Evolutionary conservation across 2,329 filamentous ascomycete species (phyloP), one percentile per base, ranked within the genome.

Genomic region (Alternaria triticina): DNA sequence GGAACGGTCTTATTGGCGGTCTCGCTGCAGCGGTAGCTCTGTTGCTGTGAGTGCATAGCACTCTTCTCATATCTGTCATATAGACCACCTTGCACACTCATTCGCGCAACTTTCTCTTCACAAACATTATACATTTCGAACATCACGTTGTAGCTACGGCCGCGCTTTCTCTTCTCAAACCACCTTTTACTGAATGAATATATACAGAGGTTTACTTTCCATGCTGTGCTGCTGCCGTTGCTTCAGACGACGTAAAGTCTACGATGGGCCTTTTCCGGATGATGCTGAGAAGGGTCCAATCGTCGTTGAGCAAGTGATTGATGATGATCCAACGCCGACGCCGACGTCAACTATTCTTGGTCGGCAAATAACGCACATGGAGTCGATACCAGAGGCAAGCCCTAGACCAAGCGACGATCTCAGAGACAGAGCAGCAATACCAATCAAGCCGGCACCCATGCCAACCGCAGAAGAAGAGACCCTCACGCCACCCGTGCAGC

Each of bases 11-110:
- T 9, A 45, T 57, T 20, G 54, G 61, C 6, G 55, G 46, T 12
- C 44, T 67, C 46, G 46, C 43, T 27, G 50, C 40, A 36, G 44
- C 52, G 27, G 55, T 33, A 30, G 55, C 36, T 12, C 40, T 57
- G 33, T 13, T 62, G 6, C 28, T 67, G 59, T 67, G 54, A 65
- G 62, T 67, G 44, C 36, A 33, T 59, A 45, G 50, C 45, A 58
- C 55, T 44, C 40, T 47, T 44, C n/a, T 25, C 13, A 13, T 27
- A 23, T 44, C n/a, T 36, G 23, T 44, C 52, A 52, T 15, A 40
- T 58, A 52, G 47, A 50, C 40, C 59, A 43, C 12, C 17, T 36
- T 30, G 25, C 36, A 54, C 51, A 28, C 46, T 33, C 43, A 22
- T 33, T 58, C 25, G 47, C 22, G 8, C 13, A 15, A 15, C 20